These are phyloP conservation scores for Hemileccinum rubropunctum DNA, from an alignment of 768 basidiomycete genomes.

Conservation along the genomic window DNA sequence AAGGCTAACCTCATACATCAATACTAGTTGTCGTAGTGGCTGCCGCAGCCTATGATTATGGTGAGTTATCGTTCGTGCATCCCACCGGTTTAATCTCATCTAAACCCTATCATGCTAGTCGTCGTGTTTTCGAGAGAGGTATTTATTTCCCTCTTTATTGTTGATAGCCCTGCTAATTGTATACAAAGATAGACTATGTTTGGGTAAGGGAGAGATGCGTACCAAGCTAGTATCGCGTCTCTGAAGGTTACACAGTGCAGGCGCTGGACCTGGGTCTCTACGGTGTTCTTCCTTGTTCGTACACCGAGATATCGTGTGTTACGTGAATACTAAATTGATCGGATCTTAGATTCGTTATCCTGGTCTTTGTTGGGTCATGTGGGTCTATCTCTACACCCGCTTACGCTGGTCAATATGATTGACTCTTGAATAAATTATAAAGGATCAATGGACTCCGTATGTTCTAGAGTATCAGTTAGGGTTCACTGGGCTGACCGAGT, in stretches of 20 bases:
- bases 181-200: constrained; percentile 2
- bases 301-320: background rate
- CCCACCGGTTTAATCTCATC: too few species aligned
- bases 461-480: background rate
- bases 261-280: constrained; percentile 3
- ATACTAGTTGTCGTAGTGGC: too few species aligned
- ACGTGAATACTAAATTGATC: background rate
- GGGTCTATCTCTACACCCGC: background rate
- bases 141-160: background rate
- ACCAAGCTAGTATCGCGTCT: background rate
- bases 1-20: too few species aligned
- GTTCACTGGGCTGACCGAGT: background rate
- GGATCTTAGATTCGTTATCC: background rate
- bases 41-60: too few species aligned
- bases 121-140: constrained; percentile 8
- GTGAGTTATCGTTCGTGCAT: too few species aligned
- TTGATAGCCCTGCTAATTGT: too few species aligned
- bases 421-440: background rate
- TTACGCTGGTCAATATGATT: background rate
- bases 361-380: background rate
- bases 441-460: background rate
- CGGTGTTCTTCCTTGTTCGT: constrained; percentile 1
- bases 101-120: too few species aligned
- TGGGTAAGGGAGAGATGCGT: background rate
- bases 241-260: background rate